Evolutionary conservation across 1,284 basidiomycete genomes (phyloP), one percentile per base, ranked within the genome.

Genomic region (Entoloma clypeatum): DNA sequence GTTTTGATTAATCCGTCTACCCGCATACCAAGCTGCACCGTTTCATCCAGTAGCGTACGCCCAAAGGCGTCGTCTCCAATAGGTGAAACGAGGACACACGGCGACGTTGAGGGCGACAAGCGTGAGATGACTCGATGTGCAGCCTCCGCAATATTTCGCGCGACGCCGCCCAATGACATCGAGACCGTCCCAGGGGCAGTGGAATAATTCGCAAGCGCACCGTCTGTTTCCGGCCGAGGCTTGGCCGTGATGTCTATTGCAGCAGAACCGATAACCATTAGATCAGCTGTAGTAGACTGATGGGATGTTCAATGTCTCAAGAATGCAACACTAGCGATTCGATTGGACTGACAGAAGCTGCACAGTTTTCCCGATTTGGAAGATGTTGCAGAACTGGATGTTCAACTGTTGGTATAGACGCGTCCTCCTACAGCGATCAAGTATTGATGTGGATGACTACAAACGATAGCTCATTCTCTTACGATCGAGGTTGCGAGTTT

Each of bases 121-220:
- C n/a, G n/a, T n/a, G 62, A 57, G 21, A 81, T 60, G 6, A 84
- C 58, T 16, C 85, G 74, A 52, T 87, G 79, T 2, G 92, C 77
- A 1, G 92, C 90, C 58, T 96, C 91, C 1, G 94, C 91, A 34
- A 99, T 81, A 60, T 99, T 99, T 17, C 94, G 79, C 0, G 79
- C 93, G 3, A 99, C 96, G 9, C 96, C 96, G 2, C 96, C 96
- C 0, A 91, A 69, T 0, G 86, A 78, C 19, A 94, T 52, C 2
- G 68, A 66, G 10, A 98, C 78, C 2, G 58, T 67, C 7, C 95
- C 96, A 0, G 92, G 91, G 5, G 76, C 74, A 0, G 96, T 99
- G 0, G 92, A 88, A 38, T 80, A 72, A 14, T 53, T 59, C 13
- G 64, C 63, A 31, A 62, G 55, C 16, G 53, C 48, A 29, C 61